A percentile compares a stretch with the other conserved stretches of the same genome.
Conservation (phyloP, 1,139 yeast species). For the Blastobotrys capitulatus region DNA sequence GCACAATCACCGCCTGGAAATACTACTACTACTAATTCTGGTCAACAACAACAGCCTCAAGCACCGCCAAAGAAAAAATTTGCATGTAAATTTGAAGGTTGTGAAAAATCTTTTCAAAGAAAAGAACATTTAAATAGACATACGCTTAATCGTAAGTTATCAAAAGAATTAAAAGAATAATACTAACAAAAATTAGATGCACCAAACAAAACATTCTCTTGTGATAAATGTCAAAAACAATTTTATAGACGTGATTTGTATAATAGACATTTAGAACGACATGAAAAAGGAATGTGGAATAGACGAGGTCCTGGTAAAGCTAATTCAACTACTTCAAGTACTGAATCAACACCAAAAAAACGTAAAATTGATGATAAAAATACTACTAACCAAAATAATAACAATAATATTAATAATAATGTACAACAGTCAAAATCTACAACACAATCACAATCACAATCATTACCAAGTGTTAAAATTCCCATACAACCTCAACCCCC, state of each 20-base stretch:
- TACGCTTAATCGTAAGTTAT: constrained; percentile 17
- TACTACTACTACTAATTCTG: not conserved
- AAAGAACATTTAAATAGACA: constrained; percentile 25
- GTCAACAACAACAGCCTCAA: not conserved
- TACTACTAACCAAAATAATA: too few species aligned
- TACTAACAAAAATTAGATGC: constrained; percentile 14
- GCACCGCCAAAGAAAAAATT: constrained; percentile 8
- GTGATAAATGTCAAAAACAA: constrained; percentile 17
- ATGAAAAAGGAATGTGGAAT: constrained; percentile 17
- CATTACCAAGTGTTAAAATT: too few species aligned
- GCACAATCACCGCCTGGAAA: too few species aligned
- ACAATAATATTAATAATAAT: too few species aligned
- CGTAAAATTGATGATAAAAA: too few species aligned
- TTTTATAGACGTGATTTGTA: constrained; percentile 19
- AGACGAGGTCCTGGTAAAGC: constrained; percentile 10
- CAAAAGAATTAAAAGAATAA: not conserved
- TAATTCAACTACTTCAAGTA: not conserved
- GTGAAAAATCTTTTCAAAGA: constrained; percentile 19
- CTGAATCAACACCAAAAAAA: not conserved
- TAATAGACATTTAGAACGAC: constrained; percentile 18
- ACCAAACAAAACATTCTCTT: constrained; percentile 14
- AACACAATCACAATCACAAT: not conserved
- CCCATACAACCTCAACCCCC: not conserved
- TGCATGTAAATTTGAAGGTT: constrained; percentile 19
- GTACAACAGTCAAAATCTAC: not conserved